A percentile compares a stretch with the other conserved stretches of the same genome.
Conservation (phyloP, 108 stramenopile species). For the Licmophora abbreviata region DNA sequence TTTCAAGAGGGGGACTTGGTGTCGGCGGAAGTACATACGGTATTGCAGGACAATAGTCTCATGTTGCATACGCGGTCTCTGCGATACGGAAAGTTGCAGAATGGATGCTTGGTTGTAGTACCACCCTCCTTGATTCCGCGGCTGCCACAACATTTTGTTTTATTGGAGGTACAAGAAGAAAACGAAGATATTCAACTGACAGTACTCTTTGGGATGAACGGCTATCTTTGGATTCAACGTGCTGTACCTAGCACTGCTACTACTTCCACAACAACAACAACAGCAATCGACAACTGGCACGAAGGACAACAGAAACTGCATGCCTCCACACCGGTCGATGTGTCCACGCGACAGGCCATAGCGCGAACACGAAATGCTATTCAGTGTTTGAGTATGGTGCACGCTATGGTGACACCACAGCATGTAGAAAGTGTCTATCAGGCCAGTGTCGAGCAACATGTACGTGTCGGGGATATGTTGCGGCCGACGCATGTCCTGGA, state of each 20-base stretch:
- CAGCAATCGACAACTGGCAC: conserved; percentile 32
- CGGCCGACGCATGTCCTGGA: conserved; percentile 46
- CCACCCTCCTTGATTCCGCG: conserved; percentile 73
- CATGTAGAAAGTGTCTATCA: conserved; percentile 45
- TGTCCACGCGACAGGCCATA: conserved; percentile 45
- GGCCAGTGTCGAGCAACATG: conserved; percentile 30
- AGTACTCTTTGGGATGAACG: conserved; percentile 75
- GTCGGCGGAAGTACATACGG: conserved; percentile 82
- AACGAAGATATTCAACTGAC: conserved; percentile 31
- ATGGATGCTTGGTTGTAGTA: conserved; percentile 78
- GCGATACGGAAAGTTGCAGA: conserved; percentile 91
- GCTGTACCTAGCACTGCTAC: conserved; percentile 15
- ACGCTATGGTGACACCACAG: conserved; percentile 60
- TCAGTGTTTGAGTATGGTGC: conserved; percentile 58
- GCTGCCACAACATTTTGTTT: conserved; percentile 68
- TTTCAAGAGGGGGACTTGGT: conserved; percentile 90
- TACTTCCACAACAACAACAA: background rate
- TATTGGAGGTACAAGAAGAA: conserved; percentile 21
- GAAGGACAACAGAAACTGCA: conserved; percentile 77
- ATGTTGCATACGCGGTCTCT: conserved; percentile 87
- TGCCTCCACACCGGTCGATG: conserved; percentile 38
- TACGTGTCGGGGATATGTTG: conserved; percentile 53
- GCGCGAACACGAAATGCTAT: conserved; percentile 66
- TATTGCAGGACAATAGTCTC: conserved; percentile 76
- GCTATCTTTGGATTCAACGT: conserved; percentile 85